phyloP scores from a whole-genome alignment of 2,329 filamentous ascomycete genomes.

The Diplodia intermedia region DNA sequence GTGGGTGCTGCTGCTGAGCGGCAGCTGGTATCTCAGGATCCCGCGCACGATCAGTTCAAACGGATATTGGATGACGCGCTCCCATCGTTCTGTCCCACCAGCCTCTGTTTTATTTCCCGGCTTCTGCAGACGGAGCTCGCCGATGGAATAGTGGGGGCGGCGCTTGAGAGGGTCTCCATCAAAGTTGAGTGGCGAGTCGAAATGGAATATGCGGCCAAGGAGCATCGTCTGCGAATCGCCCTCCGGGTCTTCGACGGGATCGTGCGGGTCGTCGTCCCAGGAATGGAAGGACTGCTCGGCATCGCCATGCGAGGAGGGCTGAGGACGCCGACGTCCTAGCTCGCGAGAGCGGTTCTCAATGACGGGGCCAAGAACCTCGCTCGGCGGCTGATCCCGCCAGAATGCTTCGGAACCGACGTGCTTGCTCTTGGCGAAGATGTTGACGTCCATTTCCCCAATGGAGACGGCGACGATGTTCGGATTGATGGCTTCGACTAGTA shows the following conservation, averaged over 20 bases:
- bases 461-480: conserved; percentile 91
- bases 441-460: conserved; percentile 84
- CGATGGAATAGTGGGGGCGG: conserved; percentile 73
- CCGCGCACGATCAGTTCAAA: conserved; percentile 94
- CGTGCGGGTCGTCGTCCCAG: conserved; percentile 62
- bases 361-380: conserved; percentile 24
- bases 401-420: conserved; percentile 71
- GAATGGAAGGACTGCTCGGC: conserved; percentile 1
- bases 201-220: conserved; percentile 84
- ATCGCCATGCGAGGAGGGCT: conserved; percentile 6
- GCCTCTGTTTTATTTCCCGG: conserved; percentile 88
- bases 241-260: conserved; percentile 69
- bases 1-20: conserved; percentile 62
- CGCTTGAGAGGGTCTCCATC: conserved; percentile 88
- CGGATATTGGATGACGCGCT: conserved; percentile 85
- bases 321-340: conserved; percentile 2
- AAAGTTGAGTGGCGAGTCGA: conserved; percentile 87
- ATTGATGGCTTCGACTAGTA: conserved; percentile 87
- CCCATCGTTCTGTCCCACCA: conserved; percentile 86
- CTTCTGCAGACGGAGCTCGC: conserved; percentile 79
- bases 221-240: conserved; percentile 80
- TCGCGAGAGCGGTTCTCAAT: background rate
- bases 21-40: conserved; percentile 80
- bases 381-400: conserved; percentile 49
- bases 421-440: conserved; percentile 93